Conservation (phyloP, 75 land plant species). For the Pinus tabuliformis region DNA sequence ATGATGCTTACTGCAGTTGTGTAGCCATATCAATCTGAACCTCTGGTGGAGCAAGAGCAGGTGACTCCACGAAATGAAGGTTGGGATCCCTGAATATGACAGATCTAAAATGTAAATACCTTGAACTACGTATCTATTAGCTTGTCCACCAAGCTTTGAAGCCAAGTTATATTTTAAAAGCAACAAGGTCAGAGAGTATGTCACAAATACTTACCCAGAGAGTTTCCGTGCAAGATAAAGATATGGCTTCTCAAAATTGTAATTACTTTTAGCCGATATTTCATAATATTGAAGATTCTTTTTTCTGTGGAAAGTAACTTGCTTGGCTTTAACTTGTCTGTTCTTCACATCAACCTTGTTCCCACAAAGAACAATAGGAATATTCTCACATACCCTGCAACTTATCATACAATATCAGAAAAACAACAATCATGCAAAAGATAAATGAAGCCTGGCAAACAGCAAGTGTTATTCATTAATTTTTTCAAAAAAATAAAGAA, state of each 20-base stretch:
- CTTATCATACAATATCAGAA: not conserved
- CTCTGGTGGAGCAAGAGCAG: slow-evolving; percentile 42
- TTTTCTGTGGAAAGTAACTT: slow-evolving; percentile 41
- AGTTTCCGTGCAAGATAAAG: slow-evolving; percentile 29
- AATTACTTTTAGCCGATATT: slow-evolving; percentile 34
- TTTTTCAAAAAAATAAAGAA: too few relatives aligned
- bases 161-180: too few relatives aligned
- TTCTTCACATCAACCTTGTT: slow-evolving; percentile 46
- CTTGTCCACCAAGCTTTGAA: too few relatives aligned
- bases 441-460: too few relatives aligned
- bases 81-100: slow-evolving; percentile 30
- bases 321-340: slow-evolving; percentile 39
- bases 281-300: slow-evolving; percentile 46
- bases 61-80: slow-evolving; percentile 37
- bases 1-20: slow-evolving; percentile 24
- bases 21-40: slow-evolving; percentile 28
- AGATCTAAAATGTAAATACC: too few relatives aligned
- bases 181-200: too few relatives aligned
- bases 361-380: slow-evolving; percentile 41
- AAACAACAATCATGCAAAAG: not conserved
- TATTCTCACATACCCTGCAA: slow-evolving; percentile 40
- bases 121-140: too few relatives aligned
- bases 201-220: slow-evolving; percentile 13
- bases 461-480: too few relatives aligned
- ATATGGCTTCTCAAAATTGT: slow-evolving; percentile 34